Percentiles rank a stretch among this genome's conserved stretches.
Conservation (phyloP, 108 stramenopile species). For the Chaetoceros tenuissimus region DNA sequence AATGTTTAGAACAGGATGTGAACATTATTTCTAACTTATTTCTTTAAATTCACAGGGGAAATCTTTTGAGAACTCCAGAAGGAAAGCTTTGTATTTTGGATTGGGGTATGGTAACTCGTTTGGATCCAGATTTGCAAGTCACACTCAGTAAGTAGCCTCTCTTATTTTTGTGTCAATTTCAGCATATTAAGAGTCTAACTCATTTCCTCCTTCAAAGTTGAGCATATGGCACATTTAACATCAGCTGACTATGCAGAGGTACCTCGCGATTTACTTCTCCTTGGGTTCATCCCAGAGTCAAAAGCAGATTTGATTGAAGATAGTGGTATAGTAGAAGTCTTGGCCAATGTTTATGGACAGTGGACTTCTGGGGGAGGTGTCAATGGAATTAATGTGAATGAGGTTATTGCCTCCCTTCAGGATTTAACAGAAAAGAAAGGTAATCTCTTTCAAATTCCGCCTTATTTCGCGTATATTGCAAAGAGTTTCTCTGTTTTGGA, state of each 20-base stretch:
- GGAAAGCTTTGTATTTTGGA: conserved; percentile 90
- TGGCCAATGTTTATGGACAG: conserved; percentile 82
- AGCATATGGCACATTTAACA: conserved; percentile 93
- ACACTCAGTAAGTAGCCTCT: conserved; percentile 28
- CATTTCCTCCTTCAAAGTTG: conserved; percentile 29
- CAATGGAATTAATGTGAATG: conserved; percentile 83
- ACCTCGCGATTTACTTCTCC: conserved; percentile 76
- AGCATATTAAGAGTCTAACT: not conserved
- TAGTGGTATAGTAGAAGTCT: conserved; percentile 78
- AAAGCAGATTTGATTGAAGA: conserved; percentile 74
- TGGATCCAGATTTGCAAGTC: conserved; percentile 72
- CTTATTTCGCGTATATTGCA: conserved; percentile 89
- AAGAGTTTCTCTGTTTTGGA: conserved; percentile 89
- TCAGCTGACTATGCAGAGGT: conserved; percentile 86
- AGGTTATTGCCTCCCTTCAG: conserved; percentile 71
- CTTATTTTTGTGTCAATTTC: not conserved
- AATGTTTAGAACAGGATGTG: not conserved
- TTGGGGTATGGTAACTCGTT: conserved; percentile 92
- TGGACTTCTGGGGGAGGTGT: conserved; percentile 89
- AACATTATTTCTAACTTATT: not conserved
- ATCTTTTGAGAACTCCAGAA: conserved; percentile 80
- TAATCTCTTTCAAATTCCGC: conserved; percentile 54
- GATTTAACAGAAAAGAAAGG: conserved; percentile 78
- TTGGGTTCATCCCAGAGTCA: conserved; percentile 82
- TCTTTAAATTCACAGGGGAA: conserved; percentile 33